phyloP scores from a whole-genome alignment of 2,329 filamentous ascomycete genomes.

The Pyricularia sp. region DNA sequence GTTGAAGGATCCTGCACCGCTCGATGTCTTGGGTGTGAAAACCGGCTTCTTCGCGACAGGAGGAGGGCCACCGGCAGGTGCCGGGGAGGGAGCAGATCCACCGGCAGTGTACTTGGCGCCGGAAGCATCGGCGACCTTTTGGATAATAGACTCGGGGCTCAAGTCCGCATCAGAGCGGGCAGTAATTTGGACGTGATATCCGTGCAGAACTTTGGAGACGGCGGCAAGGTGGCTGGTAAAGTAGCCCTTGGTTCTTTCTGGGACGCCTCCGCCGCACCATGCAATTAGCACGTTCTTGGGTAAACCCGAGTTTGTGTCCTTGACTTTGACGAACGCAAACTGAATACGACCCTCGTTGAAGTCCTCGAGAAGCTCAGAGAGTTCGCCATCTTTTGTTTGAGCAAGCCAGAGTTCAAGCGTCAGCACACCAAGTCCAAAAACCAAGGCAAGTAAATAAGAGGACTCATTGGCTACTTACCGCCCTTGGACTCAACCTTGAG shows the following conservation, averaged over 20 bases:
- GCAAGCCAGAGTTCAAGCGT: conserved; percentile 3
- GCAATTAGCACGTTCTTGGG: conserved; percentile 89
- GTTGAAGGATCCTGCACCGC: conserved; percentile 40
- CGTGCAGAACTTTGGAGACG: conserved; percentile 84
- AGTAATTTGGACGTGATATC: conserved; percentile 95
- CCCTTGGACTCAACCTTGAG: conserved; percentile 89
- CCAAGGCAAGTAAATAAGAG: neutral
- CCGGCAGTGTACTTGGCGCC: conserved; percentile 83
- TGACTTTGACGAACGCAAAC: conserved; percentile 93
- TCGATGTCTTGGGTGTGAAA: conserved; percentile 61
- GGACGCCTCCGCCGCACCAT: conserved; percentile 95
- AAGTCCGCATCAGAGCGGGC: conserved; percentile 85
- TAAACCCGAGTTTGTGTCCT: conserved; percentile 78
- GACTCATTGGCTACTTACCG: conserved; percentile 33
- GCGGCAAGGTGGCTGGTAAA: conserved; percentile 89
- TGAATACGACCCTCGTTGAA: conserved; percentile 95
- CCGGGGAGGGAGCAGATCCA: conserved; percentile 37
- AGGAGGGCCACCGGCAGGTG: conserved; percentile 40
- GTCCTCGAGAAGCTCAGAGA: conserved; percentile 81
- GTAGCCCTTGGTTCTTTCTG: conserved; percentile 96
- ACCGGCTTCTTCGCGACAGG: conserved; percentile 78
- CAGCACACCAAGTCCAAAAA: neutral
- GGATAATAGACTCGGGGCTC: conserved; percentile 73
- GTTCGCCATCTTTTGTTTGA: conserved; percentile 60
- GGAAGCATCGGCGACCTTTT: conserved; percentile 89